Conservation (phyloP, 2,329 filamentous ascomycete species). For the Penicillium sp. region DNA sequence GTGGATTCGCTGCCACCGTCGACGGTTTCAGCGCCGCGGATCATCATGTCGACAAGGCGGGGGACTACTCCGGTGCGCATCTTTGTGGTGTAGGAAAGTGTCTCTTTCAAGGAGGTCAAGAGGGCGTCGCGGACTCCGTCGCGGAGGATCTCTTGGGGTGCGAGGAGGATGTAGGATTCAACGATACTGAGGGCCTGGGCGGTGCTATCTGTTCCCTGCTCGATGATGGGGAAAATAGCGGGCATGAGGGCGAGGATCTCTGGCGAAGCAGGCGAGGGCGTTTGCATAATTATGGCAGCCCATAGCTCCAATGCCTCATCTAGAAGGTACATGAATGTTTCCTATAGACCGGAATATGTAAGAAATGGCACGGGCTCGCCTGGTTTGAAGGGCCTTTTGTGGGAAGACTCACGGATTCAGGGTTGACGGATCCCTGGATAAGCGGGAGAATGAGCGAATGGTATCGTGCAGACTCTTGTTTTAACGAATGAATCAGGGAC, state of each 20-base stretch:
- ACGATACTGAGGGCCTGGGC: constrained; percentile 63
- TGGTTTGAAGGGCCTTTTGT: not conserved
- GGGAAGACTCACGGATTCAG: constrained; percentile 60
- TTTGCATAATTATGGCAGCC: constrained; percentile 70
- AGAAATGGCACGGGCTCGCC: not conserved
- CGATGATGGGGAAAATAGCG: constrained; percentile 64
- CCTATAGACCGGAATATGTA: constrained; percentile 30
- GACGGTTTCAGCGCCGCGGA: constrained; percentile 62
- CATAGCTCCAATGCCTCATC: constrained; percentile 92
- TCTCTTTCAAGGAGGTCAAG: constrained; percentile 39
- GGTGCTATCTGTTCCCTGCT: constrained; percentile 64
- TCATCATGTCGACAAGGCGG: constrained; percentile 61
- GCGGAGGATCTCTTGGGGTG: constrained; percentile 48
- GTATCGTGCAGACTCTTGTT: constrained; percentile 71
- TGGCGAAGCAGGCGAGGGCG: constrained; percentile 57
- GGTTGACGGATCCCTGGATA: constrained; percentile 74
- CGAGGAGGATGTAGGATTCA: constrained; percentile 69
- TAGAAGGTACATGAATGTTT: constrained; percentile 74
- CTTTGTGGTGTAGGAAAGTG: constrained; percentile 40
- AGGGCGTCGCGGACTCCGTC: constrained; percentile 40
- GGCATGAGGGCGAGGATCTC: constrained; percentile 64
- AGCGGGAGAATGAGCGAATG: constrained; percentile 79
- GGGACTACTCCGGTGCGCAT: constrained; percentile 43
- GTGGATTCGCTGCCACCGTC: constrained; percentile 58
- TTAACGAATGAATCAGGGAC: constrained; percentile 83